Percentiles rank a stretch among this genome's conserved stretches.
phyloP scores from a whole-genome alignment of 192 early-diverging fungal genomes.

The Linnemannia zychae region DNA sequence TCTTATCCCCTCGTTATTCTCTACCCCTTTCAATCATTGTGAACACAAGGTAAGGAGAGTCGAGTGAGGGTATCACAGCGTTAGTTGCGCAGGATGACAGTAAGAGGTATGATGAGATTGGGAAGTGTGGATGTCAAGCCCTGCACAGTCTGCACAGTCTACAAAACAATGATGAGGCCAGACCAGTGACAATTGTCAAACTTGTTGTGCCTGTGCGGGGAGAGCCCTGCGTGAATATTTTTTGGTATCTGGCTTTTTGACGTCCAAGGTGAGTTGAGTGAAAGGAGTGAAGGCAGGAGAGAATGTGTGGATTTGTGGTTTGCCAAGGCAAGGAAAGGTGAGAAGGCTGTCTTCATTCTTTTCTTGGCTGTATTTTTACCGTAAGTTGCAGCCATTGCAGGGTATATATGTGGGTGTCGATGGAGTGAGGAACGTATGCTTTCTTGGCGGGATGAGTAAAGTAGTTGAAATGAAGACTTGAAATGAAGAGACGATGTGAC shows the following conservation, averaged over 20 bases:
- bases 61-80: not conserved
- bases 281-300: not conserved
- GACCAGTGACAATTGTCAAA: not conserved
- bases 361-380: conserved; percentile 13
- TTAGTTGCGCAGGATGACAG: too few relatives aligned
- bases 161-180: not conserved
- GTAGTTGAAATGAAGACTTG: not conserved
- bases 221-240: conserved; percentile 2
- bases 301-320: not conserved
- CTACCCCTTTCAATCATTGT: not conserved
- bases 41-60: not conserved
- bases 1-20: not conserved
- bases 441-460: not conserved
- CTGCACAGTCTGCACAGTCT: not conserved
- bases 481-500: not conserved
- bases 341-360: conserved; percentile 3
- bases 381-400: conserved; percentile 23
- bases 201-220: not conserved
- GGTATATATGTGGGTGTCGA: not conserved
- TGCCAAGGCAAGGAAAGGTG: not conserved
- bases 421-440: not conserved
- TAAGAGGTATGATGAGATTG: not conserved
- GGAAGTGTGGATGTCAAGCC: not conserved
- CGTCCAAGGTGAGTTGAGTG: not conserved
- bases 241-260: not conserved